phyloP scores from a whole-genome alignment of 2,329 filamentous ascomycete genomes.

The Taxawa tesnikishii region DNA sequence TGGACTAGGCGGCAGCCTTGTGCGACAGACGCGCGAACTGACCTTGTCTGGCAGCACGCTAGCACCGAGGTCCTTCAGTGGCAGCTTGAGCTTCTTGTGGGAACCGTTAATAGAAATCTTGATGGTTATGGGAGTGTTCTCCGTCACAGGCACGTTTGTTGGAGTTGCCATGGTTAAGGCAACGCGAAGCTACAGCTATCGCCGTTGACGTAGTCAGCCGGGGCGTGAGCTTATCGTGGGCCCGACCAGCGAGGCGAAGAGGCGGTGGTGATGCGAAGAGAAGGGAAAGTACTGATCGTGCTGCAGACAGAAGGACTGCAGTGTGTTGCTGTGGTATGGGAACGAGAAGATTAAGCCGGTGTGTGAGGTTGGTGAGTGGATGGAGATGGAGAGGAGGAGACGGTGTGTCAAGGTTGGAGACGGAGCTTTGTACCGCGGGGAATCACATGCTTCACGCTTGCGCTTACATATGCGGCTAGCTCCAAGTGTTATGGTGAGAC shows the following conservation, averaged over 20 bases:
- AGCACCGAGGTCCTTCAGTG: constrained; percentile 70
- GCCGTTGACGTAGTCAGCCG: constrained; percentile 1
- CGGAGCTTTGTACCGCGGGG: no score
- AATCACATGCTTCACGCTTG: no score
- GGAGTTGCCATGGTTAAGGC: constrained; percentile 25
- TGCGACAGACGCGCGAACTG: constrained; percentile 26
- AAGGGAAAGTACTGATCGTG: no score
- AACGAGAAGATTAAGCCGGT: no score
- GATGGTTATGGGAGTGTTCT: constrained; percentile 68
- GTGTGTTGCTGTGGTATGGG: no score
- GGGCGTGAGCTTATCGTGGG: neutral
- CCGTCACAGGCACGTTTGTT: constrained; percentile 36
- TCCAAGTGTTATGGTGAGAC: no score
- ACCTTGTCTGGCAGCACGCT: constrained; percentile 72
- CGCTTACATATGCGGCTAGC: no score
- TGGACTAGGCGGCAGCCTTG: constrained; percentile 12
- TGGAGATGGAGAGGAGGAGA: no score
- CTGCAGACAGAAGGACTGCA: no score
- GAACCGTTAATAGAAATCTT: constrained; percentile 70
- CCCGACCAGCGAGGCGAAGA: neutral
- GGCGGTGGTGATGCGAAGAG: neutral
- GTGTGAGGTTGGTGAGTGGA: no score
- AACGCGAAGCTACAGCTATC: neutral
- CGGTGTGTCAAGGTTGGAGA: no score
- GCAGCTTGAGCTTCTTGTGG: constrained; percentile 77